phyloP scores from a whole-genome alignment of 257 asterid species.

The Petunia axillaris region DNA sequence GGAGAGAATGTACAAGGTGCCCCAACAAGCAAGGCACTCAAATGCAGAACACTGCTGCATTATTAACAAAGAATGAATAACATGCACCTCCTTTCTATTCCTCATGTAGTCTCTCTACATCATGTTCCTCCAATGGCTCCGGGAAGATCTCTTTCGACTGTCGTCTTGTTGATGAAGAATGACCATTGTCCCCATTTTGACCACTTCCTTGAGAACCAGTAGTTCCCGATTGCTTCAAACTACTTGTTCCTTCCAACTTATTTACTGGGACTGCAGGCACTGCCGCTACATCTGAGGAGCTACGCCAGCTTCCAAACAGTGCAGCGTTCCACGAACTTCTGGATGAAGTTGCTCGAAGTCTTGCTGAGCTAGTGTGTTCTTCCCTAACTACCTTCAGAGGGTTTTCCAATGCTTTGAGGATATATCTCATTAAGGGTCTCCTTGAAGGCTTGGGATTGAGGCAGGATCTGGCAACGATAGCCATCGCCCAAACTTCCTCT shows the following conservation, averaged over 20 bases:
- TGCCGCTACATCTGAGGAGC: constrained; percentile 69
- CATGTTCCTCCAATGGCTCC: constrained; percentile 60
- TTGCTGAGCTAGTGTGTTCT: constrained; percentile 70
- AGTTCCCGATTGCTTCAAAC: constrained; percentile 65
- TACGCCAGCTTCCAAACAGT: constrained; percentile 88
- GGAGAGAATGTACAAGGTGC: constrained; percentile 37
- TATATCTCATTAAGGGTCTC: constrained; percentile 91
- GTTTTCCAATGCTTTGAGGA: constrained; percentile 89
- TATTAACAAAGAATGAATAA: constrained; percentile 57
- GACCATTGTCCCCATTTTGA: constrained; percentile 51
- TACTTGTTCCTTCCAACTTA: constrained; percentile 57
- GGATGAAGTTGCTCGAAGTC: constrained; percentile 76
- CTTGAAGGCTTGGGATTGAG: constrained; percentile 84
- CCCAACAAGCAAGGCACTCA: constrained; percentile 34
- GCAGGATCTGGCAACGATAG: constrained; percentile 88
- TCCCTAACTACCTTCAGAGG: constrained; percentile 93
- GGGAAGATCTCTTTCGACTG: constrained; percentile 84
- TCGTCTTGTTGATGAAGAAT: constrained; percentile 59
- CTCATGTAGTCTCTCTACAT: constrained; percentile 47
- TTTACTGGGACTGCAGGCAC: constrained; percentile 37
- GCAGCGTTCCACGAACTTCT: constrained; percentile 96
- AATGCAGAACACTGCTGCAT: constrained; percentile 35
- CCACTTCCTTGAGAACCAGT: constrained; percentile 80
- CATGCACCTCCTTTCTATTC: constrained; percentile 39
- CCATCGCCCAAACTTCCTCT: constrained; percentile 99